These are phyloP conservation scores for Protomyces inouyei DNA, from an alignment of 1,139 yeast genomes.

Conservation along the genomic window DNA sequence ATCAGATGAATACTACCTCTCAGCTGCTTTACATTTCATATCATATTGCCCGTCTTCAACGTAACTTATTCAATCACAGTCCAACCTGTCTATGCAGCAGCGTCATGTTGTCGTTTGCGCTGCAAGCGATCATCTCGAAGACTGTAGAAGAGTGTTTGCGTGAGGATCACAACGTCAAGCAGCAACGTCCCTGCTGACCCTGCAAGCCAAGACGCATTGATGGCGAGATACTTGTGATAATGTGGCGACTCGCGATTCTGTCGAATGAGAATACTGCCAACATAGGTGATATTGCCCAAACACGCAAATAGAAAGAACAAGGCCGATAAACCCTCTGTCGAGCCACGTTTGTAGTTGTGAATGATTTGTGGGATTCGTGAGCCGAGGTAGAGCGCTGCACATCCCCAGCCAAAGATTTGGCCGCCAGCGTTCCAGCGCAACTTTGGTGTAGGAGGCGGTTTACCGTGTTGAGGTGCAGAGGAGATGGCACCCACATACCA, in stretches of 20 bases:
- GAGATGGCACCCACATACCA: constrained; percentile 63
- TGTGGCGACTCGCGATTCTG: constrained; percentile 34
- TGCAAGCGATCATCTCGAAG: constrained; percentile 22
- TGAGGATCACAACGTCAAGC: constrained; percentile 76
- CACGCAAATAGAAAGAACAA: constrained; percentile 70
- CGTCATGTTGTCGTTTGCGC: not conserved
- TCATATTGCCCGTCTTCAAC: too few relatives aligned
- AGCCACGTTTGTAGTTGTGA: constrained; percentile 62
- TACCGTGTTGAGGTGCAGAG: constrained; percentile 47
- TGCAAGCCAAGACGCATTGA: constrained; percentile 76
- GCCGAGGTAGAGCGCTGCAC: constrained; percentile 65
- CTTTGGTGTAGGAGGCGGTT: not conserved
- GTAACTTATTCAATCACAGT: not conserved
- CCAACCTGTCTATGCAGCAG: not conserved
- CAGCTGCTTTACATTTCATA: too few relatives aligned
- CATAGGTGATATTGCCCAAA: constrained; percentile 70
- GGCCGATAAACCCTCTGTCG: constrained; percentile 56
- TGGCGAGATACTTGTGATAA: constrained; percentile 45
- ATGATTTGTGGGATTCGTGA: constrained; percentile 77
- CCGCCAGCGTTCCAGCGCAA: constrained; percentile 41
- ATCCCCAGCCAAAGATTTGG: constrained; percentile 67
- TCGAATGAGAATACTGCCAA: constrained; percentile 57
- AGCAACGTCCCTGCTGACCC: constrained; percentile 85
- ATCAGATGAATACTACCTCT: too few relatives aligned
- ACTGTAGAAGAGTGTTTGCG: constrained; percentile 52